Conservation (phyloP, 164 flowering plant genomes). For the Kingdonia uniflora region DNA sequence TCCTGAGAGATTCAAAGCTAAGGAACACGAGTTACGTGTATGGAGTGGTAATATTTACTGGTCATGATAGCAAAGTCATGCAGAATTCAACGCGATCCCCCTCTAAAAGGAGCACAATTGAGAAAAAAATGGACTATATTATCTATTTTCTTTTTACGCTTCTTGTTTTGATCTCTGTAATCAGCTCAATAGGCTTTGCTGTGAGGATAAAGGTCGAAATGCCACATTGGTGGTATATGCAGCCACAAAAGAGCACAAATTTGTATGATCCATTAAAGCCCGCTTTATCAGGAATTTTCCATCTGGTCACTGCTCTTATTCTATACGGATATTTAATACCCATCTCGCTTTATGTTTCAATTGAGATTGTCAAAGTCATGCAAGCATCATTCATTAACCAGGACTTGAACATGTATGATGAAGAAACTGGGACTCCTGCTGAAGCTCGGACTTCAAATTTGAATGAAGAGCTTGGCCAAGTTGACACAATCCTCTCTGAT, state of each 20-base stretch:
- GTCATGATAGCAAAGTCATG: conserved; percentile 85
- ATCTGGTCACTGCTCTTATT: conserved; percentile 80
- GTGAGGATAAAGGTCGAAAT: conserved; percentile 41
- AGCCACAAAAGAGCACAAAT: conserved; percentile 23
- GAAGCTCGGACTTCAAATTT: conserved; percentile 84
- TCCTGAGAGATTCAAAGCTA: conserved; percentile 84
- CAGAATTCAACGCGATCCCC: conserved; percentile 84
- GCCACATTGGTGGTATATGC: conserved; percentile 76
- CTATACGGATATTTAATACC: conserved; percentile 85
- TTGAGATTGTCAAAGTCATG: conserved; percentile 81
- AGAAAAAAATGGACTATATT: conserved; percentile 68
- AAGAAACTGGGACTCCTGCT: conserved; percentile 62
- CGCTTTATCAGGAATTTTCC: conserved; percentile 39
- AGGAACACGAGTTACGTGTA: conserved; percentile 65
- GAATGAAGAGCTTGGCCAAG: conserved; percentile 97
- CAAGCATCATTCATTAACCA: conserved; percentile 81
- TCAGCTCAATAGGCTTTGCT: conserved; percentile 73
- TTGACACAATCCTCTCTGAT: conserved; percentile 84
- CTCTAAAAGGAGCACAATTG: conserved; percentile 79
- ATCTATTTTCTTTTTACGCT: conserved; percentile 65
- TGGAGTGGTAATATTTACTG: conserved; percentile 81
- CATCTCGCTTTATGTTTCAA: conserved; percentile 88
- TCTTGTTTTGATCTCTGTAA: conserved; percentile 54
- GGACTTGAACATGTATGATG: conserved; percentile 80
- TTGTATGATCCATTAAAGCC: conserved; percentile 44